Conservation (phyloP, 371 early-diverging fungal genomes). For the Saksenaea vasiformis region DNA sequence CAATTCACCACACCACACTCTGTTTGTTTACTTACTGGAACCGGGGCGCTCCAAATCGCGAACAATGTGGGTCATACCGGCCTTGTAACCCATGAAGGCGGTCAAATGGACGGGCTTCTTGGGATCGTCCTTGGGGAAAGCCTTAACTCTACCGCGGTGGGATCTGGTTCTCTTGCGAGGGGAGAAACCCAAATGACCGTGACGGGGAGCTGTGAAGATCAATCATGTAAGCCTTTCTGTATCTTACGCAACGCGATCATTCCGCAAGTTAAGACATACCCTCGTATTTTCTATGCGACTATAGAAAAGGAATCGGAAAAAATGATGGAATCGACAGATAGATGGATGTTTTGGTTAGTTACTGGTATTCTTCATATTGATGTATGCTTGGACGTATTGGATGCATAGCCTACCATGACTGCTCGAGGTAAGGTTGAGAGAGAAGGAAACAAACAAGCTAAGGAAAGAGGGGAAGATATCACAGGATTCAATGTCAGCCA, state of each 20-base stretch:
- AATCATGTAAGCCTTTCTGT: background rate
- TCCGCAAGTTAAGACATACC: background rate
- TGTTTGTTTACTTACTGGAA: constrained; percentile 69
- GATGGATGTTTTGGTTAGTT: background rate
- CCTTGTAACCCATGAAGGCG: constrained; percentile 99
- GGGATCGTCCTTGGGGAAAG: constrained; percentile 98
- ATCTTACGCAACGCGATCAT: background rate
- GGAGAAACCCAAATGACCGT: constrained; percentile 99
- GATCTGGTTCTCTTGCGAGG: constrained; percentile 98
- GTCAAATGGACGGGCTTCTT: constrained; percentile 97
- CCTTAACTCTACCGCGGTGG: constrained; percentile 96
- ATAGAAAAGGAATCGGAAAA: background rate
- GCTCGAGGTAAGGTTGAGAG: constrained; percentile 5
- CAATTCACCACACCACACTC: background rate
- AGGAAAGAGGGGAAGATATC: background rate
- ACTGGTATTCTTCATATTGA: background rate
- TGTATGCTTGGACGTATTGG: background rate
- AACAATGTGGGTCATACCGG: constrained; percentile 99
- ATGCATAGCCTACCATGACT: constrained; percentile 3
- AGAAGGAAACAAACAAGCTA: background rate
- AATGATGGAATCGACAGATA: background rate
- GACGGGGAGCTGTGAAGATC: constrained; percentile 77
- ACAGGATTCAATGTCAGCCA: background rate
- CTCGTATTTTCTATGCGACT: constrained; percentile 5
- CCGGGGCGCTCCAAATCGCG: constrained; percentile 98